A percentile compares a stretch with the other conserved stretches of the same genome.
Conservation (phyloP, 2,329 filamentous ascomycete species). For the Pseudogymnoascus sp. region DNA sequence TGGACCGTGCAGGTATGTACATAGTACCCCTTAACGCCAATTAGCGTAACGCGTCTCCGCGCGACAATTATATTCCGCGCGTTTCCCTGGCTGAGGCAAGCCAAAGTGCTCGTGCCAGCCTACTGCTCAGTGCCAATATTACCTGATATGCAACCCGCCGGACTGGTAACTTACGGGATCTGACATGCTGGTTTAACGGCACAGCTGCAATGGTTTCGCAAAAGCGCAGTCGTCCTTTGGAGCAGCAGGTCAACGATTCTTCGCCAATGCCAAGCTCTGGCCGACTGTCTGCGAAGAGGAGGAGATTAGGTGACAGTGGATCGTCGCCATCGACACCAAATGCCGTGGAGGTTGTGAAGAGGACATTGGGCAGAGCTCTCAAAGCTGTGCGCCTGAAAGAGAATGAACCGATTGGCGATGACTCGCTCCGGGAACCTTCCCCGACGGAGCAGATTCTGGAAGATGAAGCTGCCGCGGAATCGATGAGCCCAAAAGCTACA, state of each 20-base stretch:
- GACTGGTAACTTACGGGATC: neutral
- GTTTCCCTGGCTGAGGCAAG: neutral
- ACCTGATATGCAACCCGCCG: neutral
- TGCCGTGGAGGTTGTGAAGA: conserved; percentile 18
- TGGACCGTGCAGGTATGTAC: neutral
- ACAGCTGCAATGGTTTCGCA: neutral
- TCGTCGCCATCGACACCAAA: conserved; percentile 21
- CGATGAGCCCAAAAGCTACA: neutral
- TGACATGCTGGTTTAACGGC: neutral
- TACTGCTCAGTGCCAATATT: neutral
- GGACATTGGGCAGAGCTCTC: conserved; percentile 17
- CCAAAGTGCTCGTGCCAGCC: neutral
- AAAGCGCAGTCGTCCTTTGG: conserved; percentile 2
- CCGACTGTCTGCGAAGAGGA: conserved; percentile 15
- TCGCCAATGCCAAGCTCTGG: conserved; percentile 4
- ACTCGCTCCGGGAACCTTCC: conserved; percentile 17
- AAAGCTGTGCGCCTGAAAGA: neutral
- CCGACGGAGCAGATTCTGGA: conserved; percentile 2
- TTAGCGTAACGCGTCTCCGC: conserved; percentile 3
- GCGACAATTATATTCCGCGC: conserved; percentile 3
- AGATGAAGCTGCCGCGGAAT: conserved; percentile 4
- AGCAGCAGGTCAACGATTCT: conserved; percentile 2
- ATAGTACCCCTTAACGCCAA: conserved; percentile 1
- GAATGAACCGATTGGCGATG: conserved; percentile 17
- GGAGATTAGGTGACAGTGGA: conserved; percentile 12